Base-by-base conservation (phyloP, 148 eudicot species). In the Diospyros kaki region DNA sequence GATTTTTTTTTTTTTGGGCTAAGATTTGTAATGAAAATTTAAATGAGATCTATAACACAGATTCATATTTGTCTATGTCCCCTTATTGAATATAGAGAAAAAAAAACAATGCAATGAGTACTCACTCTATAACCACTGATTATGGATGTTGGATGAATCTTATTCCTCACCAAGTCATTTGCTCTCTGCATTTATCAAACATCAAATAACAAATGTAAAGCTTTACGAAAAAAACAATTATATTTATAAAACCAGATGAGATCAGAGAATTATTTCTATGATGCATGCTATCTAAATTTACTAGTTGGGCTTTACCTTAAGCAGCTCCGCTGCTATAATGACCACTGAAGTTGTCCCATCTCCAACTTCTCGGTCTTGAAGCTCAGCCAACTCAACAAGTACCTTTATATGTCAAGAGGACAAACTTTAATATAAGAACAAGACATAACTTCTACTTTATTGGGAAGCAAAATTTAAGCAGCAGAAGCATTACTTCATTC, bases 341-440 rank as follows among this genome's bases (percentile, higher is more conserved):
- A 96, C 99, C 66, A 96, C 99, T 9, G 97, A 96, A 76, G 99
- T 96, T 64, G 99, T 96, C 75, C 99, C 99, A 84, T 96, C 99
- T 80, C 99, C 99, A 79, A 96, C 99, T 87, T 96, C 99, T 77
- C 91, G 88, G 81, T 93, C 99, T 85, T 96, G 99, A 69, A 96
- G 95, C 80, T 96, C 94, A 66, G 99, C 99, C 84, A 96, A 84
- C 85, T 96, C 99, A 72, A 91, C 99, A 76, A 93, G 99, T 48
- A 96, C 93, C 97, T 90, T 75, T 38, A 48, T 52, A 63, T 5
- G 69, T 39, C 7, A 2, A 14, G 2, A 39, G 42, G 50, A 3
- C 3, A 10, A 14, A 66, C 12, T 51, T 1, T 38, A 12, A 10
- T 51, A 45, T 69, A 64, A 73, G 64, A 15, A 58, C 15, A 39